Evolutionary conservation across 306 rosid genomes (phyloP), one percentile per base, ranked within the genome.

Genomic region (Citrullus amarus): DNA sequence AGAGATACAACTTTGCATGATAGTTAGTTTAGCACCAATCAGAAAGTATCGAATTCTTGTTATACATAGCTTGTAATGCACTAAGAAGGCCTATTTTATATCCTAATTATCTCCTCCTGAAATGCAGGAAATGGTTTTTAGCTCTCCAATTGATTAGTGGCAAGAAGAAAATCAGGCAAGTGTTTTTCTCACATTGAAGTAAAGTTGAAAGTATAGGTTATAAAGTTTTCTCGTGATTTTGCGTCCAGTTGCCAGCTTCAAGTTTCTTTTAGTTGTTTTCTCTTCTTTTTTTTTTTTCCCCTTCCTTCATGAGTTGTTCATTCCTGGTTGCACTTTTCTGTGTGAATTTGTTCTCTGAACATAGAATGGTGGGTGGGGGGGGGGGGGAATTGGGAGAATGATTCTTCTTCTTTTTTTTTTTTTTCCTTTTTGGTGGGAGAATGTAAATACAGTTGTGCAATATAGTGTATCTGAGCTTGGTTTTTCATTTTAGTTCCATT

Each of bases 111-210:
- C 34, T 79, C 68, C 66, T 46, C 78, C 76, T 80, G 63, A 71
- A 65, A 78, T 86, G 89, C 96, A 96, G 99, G 96, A 85, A 83
- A 86, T 89, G 91, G 78, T 88, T 53, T 90, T 96, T 53, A 80
- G 88, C 79, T 85, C 92, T 86, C 92, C 93, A 39, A 84, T 95
- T 80, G 96, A 88, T 62, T 92, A 83, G 86, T 83, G 81, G 78
- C 78, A 54, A 58, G 44, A 74, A 48, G 81, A 85, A 57, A 71
- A 72, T 71, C 69, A 56, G 74, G 69, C 65, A 28, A 60, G 43
- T 41, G 71, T 56, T 53, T 48, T 78, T 79, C 54, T 66, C 82
- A 54, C 75, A 39, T 80, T 77, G 62, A 80, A 79, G 79, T 82
- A 79, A 41, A 59, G 86, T 85, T 77, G 80, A 82, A 83, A 76